A percentile compares a stretch with the other conserved stretches of the same genome.
Conservation (phyloP, 2,329 filamentous ascomycete species). For the Penicillium nordicum region DNA sequence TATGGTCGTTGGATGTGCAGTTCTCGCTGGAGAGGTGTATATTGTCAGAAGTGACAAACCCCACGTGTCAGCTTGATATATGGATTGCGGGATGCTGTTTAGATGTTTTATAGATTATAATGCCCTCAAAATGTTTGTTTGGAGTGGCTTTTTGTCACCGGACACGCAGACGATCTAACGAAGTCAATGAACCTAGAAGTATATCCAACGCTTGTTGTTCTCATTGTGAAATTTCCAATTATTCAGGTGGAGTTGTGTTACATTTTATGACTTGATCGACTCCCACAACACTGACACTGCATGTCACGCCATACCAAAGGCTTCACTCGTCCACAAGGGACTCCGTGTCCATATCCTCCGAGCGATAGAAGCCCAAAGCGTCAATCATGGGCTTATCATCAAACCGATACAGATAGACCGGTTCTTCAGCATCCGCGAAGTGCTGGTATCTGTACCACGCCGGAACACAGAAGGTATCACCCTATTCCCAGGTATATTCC, state of each 20-base stretch:
- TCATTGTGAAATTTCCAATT: background rate
- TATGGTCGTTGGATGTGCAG: slow-evolving; percentile 62
- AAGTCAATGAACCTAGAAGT: slow-evolving; percentile 1
- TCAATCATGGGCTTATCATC: slow-evolving; percentile 56
- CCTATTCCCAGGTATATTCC: slow-evolving; percentile 45
- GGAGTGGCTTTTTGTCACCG: background rate
- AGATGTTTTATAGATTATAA: slow-evolving; percentile 3
- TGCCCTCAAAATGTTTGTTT: background rate
- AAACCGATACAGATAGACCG: slow-evolving; percentile 53
- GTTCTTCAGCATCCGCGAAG: slow-evolving; percentile 34
- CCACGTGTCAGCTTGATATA: slow-evolving; percentile 25
- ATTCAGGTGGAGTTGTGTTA: background rate
- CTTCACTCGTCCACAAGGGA: slow-evolving; percentile 20
- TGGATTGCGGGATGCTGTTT: background rate
- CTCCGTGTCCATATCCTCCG: slow-evolving; percentile 41
- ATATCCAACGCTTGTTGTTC: background rate
- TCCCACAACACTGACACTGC: background rate
- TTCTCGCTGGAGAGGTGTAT: slow-evolving; percentile 63
- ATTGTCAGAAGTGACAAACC: slow-evolving; percentile 47
- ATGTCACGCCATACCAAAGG: too few relatives aligned
- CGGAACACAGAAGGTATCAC: slow-evolving; percentile 56
- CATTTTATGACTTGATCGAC: background rate
- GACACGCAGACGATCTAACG: background rate
- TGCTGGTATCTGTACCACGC: slow-evolving; percentile 53
- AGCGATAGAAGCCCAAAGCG: slow-evolving; percentile 51